These are phyloP conservation scores for Puccinia polysora DNA, from an alignment of 1,284 basidiomycete species.

Conservation along the genomic window DNA sequence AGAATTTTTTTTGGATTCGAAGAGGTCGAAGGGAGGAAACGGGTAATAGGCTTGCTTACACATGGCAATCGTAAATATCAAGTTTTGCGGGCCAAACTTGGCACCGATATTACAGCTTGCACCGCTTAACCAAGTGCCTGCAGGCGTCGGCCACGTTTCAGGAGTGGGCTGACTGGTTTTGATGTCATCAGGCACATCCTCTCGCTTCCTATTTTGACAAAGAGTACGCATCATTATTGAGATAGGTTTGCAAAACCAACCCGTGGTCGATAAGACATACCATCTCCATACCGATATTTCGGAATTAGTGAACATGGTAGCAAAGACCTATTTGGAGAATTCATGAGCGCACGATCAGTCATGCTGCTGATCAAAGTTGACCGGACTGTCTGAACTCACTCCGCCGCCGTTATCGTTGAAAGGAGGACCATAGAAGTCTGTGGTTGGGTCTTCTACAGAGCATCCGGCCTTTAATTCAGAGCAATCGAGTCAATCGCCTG, in stretches of 20 bases:
- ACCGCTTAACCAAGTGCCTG: slow-evolving; percentile 19
- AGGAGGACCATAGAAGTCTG: slow-evolving; percentile 8
- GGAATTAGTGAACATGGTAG: slow-evolving; percentile 10
- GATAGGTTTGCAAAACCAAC: background rate
- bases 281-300: slow-evolving; percentile 34
- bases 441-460: slow-evolving; percentile 15
- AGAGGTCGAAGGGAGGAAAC: background rate
- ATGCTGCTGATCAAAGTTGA: background rate
- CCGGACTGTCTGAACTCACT: background rate
- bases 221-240: no score
- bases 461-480: slow-evolving; percentile 23
- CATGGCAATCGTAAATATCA: slow-evolving; percentile 25
- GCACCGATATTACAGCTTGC: slow-evolving; percentile 5
- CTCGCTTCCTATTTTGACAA: background rate
- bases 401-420: slow-evolving; percentile 17
- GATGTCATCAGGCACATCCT: slow-evolving; percentile 10
- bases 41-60: background rate
- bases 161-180: background rate
- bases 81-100: slow-evolving; percentile 28
- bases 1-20: background rate
- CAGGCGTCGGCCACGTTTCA: slow-evolving; percentile 17
- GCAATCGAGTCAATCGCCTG: background rate
- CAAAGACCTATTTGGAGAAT: slow-evolving; percentile 14
- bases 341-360: background rate
- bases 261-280: background rate